phyloP scores from a whole-genome alignment of 192 early-diverging fungal genomes.

The Coemansia sp. region DNA sequence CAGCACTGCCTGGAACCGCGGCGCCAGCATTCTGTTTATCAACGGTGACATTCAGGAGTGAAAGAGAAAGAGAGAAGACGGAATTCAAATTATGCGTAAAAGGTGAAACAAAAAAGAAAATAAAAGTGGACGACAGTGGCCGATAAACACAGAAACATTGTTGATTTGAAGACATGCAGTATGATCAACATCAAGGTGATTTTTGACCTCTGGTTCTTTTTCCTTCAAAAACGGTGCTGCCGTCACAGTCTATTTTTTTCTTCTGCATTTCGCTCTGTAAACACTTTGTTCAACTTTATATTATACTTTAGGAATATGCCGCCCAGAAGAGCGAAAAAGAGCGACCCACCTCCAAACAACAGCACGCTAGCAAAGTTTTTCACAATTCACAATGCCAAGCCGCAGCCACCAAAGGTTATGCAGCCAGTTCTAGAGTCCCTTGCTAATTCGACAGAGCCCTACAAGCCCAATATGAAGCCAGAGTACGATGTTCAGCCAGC shows the following conservation, averaged over 20 bases:
- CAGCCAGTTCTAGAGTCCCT: slow-evolving; percentile 6
- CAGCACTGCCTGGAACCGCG: slow-evolving; percentile 42
- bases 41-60: not conserved
- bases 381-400: slow-evolving; percentile 9
- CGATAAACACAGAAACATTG: too few species aligned
- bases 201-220: too few species aligned
- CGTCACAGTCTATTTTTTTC: too few species aligned
- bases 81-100: slow-evolving; percentile 3
- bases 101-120: not conserved
- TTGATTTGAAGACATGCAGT: too few species aligned
- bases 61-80: not conserved
- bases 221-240: too few species aligned
- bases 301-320: slow-evolving; percentile 1
- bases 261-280: too few species aligned
- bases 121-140: too few species aligned
- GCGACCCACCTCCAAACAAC: slow-evolving; percentile 3
- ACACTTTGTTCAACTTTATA: not conserved
- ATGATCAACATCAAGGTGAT: too few species aligned
- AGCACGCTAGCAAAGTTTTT: slow-evolving; percentile 19
- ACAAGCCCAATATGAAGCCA: not conserved
- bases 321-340: not conserved
- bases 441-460: not conserved
- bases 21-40: slow-evolving; percentile 20
- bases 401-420: not conserved
- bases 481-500: not conserved